Percentiles rank a stretch among this genome's conserved stretches.
These are phyloP conservation scores for Magnaporthiopsis incrustans DNA, from an alignment of 2,329 filamentous ascomycete species.

Conservation along the genomic window DNA sequence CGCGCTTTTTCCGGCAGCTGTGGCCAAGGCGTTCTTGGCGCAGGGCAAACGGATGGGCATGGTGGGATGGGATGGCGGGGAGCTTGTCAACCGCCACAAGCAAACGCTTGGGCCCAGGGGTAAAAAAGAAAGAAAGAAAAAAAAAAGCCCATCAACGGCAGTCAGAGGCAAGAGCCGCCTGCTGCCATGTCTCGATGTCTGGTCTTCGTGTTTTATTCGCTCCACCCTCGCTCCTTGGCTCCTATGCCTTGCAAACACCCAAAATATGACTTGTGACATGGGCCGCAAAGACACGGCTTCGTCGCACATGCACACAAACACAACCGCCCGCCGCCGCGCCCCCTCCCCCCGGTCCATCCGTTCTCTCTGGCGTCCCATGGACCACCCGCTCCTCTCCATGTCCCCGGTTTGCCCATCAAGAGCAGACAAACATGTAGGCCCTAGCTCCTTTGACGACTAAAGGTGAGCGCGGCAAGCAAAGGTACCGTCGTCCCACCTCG, in stretches of 20 bases:
- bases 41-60: no score
- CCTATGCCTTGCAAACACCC: not conserved
- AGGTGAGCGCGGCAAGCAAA: no score
- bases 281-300: not conserved
- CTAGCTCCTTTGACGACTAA: not conserved
- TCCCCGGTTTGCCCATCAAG: not conserved
- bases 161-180: not conserved
- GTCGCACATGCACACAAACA: not conserved
- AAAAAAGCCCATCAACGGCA: not conserved
- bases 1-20: no score
- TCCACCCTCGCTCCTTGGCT: not conserved
- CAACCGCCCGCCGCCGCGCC: not conserved
- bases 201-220: not conserved
- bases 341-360: not conserved
- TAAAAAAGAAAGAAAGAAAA: no score
- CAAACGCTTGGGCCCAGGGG: no score
- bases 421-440: not conserved
- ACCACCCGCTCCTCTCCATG: not conserved
- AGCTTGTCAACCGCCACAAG: no score
- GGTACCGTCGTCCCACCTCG: no score
- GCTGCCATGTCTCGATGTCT: not conserved
- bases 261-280: not conserved
- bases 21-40: no score
- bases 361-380: not conserved
- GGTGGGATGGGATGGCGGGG: no score